These are phyloP conservation scores for Gracilaria domingensis DNA, from an alignment of 23 red algal species.

Conservation along the genomic window DNA sequence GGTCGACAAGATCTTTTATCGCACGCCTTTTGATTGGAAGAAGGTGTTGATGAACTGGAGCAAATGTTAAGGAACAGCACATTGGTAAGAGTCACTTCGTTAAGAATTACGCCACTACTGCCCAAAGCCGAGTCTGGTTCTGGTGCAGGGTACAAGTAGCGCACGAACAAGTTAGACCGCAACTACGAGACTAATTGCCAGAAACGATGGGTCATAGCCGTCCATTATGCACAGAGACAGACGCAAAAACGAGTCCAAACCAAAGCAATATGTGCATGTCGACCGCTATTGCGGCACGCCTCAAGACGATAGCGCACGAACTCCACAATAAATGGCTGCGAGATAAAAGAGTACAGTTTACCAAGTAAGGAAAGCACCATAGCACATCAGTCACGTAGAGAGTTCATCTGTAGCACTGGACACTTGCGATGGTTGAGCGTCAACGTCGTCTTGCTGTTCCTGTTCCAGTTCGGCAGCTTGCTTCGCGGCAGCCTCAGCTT, in stretches of 20 bases:
- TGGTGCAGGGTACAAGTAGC: background rate
- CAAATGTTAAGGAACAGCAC: background rate
- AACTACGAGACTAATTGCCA: slow-evolving; percentile 8
- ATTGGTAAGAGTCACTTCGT: background rate
- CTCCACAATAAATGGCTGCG: background rate
- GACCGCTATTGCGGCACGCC: background rate
- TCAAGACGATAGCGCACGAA: background rate
- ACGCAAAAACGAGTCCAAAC: background rate
- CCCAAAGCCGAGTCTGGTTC: background rate
- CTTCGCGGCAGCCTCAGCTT: slow-evolving; percentile 77
- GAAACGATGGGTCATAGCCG: background rate
- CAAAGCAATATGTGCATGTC: background rate
- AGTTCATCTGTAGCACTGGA: background rate
- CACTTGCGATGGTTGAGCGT: slow-evolving; percentile 14
- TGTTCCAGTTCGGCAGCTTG: slow-evolving; percentile 74
- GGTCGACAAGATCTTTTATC: background rate
- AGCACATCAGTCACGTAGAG: slow-evolving; percentile 3
- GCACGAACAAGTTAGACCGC: background rate
- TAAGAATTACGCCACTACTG: background rate
- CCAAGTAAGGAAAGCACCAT: slow-evolving; percentile 1
- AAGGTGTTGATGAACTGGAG: background rate
- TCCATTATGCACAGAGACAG: background rate
- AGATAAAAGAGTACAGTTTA: background rate
- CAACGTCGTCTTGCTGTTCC: slow-evolving; percentile 48
- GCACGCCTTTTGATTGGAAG: background rate